Evolutionary conservation across 495 filamentous ascomycete genomes (phyloP), one percentile per base, ranked within the genome.

Genomic region (Talaromyces trachyspermus): DNA sequence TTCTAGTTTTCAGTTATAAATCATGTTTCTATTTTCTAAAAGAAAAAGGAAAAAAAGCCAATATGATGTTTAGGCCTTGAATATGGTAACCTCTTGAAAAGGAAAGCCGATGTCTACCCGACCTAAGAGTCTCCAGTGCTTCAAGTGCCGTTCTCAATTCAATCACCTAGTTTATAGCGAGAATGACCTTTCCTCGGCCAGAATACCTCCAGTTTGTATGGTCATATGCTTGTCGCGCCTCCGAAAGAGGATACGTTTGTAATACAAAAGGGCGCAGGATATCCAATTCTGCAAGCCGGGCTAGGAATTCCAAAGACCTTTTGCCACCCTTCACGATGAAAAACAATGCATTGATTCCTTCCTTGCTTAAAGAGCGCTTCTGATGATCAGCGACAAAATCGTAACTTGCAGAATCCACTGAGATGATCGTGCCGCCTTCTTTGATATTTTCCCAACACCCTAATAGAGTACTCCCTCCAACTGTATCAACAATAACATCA

Each of bases 371-470:
- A 17, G 6, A 15, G 5, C 22, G 30, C 40, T 47, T 48, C 18
- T 26, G 11, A 75, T 72, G 63, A 65, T 73, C 52, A 14, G 51
- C 33, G 8, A 62, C 53, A 49, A 66, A 68, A 25, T 59, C 51
- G 30, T 51, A 68, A 35, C 61, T 64, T 23, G 49, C 48, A 17
- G 62, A 60, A 50, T 65, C 63, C 6, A 68, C 60, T 8, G 65
- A 58, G 6, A 68, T 46, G 24, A 68, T 35, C 22, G n/a, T 19
- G 5, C 63, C 61, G 2, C 18, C 43, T 2, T 47, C 49, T n/a
- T 44, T 49, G 9, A 68, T 52, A 38, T 36, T 35, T 3, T 20
- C 47, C 63, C 63, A 69, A 24, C 60, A 62, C 4, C 40, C 12
- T 1, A 24, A 43, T 8, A 66, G 44, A n/a, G 51, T 43, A 17